Percentiles rank a stretch among this genome's conserved stretches.
phyloP scores from a whole-genome alignment of 441 rosid genomes.

The Melianthus villosus region DNA sequence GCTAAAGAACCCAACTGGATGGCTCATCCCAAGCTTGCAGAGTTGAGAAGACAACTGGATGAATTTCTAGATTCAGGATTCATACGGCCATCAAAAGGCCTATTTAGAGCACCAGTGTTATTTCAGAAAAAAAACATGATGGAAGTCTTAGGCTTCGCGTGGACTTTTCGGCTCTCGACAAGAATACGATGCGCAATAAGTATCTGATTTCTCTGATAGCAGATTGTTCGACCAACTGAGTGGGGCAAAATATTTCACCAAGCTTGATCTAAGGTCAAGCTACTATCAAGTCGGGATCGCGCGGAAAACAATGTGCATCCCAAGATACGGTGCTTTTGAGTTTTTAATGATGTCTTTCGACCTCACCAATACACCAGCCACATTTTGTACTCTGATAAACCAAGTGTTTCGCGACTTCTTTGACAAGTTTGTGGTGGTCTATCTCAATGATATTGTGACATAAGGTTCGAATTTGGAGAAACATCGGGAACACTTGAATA shows the following conservation, averaged over 20 bases:
- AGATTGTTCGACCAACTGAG: background rate
- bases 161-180: background rate
- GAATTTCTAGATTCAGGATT: background rate
- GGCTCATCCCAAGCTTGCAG: background rate
- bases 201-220: background rate
- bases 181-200: conserved; percentile 3
- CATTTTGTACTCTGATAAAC: conserved; percentile 5
- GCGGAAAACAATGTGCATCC: conserved; percentile 1
- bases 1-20: background rate
- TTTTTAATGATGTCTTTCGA: background rate
- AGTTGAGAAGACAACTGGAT: background rate
- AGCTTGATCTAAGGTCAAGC: conserved; percentile 4
- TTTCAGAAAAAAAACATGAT: background rate
- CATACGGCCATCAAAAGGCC: background rate
- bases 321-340: background rate
- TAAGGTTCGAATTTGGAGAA: background rate
- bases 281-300: background rate
- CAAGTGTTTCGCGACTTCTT: background rate
- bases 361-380: background rate
- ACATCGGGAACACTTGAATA: background rate
- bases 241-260: background rate
- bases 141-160: background rate
- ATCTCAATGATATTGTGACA: background rate
- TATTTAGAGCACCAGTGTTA: background rate
- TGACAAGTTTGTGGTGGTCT: background rate